Conservation (phyloP, 2,329 filamentous ascomycete species). For the Epichloe hybrida region DNA sequence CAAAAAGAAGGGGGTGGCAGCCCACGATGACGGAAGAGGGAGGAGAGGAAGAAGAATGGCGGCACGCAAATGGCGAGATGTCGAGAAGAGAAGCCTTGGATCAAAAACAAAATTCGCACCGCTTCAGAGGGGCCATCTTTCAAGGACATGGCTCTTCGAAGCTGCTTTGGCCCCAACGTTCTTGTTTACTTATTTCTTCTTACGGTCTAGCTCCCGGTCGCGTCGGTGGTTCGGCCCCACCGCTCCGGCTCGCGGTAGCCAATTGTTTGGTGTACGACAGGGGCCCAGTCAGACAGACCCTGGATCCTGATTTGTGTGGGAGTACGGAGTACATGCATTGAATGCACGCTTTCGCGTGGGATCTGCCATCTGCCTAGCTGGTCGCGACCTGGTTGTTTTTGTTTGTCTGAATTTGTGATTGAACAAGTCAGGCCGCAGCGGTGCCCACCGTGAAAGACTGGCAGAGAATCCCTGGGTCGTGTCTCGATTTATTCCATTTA, state of each 20-base stretch:
- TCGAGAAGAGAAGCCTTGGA: neutral
- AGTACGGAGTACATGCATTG: neutral
- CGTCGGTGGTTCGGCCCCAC: conserved; percentile 11
- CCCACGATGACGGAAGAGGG: neutral
- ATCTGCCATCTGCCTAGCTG: too few species aligned
- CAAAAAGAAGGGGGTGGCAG: neutral
- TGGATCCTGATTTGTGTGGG: neutral
- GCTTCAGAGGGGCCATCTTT: neutral
- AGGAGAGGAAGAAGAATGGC: too few species aligned
- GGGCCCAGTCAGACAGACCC: neutral
- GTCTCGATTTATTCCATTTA: neutral
- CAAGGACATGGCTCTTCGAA: neutral
- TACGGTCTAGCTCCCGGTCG: conserved; percentile 19
- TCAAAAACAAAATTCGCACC: neutral
- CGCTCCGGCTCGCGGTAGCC: conserved; percentile 14
- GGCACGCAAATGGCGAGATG: too few species aligned
- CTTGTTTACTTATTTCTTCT: conserved; percentile 36
- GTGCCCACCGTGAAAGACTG: neutral
- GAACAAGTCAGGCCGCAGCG: too few species aligned
- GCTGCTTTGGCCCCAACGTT: neutral
- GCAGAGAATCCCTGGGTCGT: neutral
- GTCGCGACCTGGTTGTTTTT: neutral
- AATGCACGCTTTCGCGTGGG: neutral
- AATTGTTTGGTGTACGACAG: conserved; percentile 11
- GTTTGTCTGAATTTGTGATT: neutral